phyloP scores from a whole-genome alignment of 192 early-diverging fungal species.

The Coemansia sp. region DNA sequence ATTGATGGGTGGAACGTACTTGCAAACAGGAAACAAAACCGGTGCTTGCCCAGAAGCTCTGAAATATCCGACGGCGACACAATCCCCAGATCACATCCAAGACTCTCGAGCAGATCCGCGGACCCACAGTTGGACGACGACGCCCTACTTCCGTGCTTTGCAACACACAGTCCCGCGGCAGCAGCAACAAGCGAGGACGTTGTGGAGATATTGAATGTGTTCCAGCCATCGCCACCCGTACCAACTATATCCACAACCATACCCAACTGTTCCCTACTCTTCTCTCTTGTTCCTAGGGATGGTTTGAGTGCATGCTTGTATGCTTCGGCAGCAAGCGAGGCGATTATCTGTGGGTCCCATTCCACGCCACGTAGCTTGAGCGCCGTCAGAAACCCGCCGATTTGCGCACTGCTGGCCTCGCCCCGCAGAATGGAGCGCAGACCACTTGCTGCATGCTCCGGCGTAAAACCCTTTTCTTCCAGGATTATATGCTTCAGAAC shows the following conservation, averaged over 20 bases:
- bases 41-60: slow-evolving; percentile 57
- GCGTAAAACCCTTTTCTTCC: slow-evolving; percentile 60
- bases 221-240: slow-evolving; percentile 93
- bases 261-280: slow-evolving; percentile 29
- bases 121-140: slow-evolving; percentile 88
- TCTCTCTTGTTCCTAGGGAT: slow-evolving; percentile 49
- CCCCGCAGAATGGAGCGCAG: slow-evolving; percentile 74
- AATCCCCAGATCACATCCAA: slow-evolving; percentile 70
- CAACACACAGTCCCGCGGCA: slow-evolving; percentile 85
- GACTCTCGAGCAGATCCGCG: slow-evolving; percentile 86
- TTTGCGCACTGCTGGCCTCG: slow-evolving; percentile 74
- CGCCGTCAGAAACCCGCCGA: slow-evolving; percentile 78
- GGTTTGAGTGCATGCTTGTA: slow-evolving; percentile 66
- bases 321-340: slow-evolving; percentile 76
- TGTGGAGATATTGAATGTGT: slow-evolving; percentile 96
- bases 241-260: slow-evolving; percentile 87
- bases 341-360: slow-evolving; percentile 71
- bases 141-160: slow-evolving; percentile 94
- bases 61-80: slow-evolving; percentile 67
- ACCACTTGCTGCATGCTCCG: slow-evolving; percentile 58
- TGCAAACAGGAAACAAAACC: slow-evolving; percentile 95
- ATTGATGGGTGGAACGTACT: no score
- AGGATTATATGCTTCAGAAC: slow-evolving; percentile 68
- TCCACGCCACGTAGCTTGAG: slow-evolving; percentile 72
- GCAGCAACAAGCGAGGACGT: slow-evolving; percentile 88